These are phyloP conservation scores for Primulina huaijiensis DNA, from an alignment of 257 asterid genomes.

Conservation along the genomic window DNA sequence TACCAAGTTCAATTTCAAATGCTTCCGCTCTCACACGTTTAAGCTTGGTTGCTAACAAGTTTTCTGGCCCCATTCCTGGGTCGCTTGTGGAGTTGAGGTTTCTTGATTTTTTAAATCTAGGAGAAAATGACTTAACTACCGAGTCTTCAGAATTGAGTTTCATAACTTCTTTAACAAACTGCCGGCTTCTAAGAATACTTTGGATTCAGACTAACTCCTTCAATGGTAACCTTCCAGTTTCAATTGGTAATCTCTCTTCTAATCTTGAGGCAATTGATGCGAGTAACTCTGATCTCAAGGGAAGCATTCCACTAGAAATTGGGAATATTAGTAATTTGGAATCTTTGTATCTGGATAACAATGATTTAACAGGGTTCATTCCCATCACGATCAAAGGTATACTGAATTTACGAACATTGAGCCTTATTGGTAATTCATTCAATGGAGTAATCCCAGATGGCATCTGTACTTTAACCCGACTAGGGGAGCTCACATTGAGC, in stretches of 20 bases:
- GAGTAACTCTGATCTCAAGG: constrained; percentile 12
- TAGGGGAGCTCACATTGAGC: constrained; percentile 20
- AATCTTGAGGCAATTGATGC: constrained; percentile 5
- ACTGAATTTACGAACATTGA: constrained; percentile 23
- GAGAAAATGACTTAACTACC: constrained; percentile 29
- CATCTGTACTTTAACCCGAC: constrained; percentile 18
- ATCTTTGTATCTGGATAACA: constrained; percentile 15
- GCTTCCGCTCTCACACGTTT: constrained; percentile 21
- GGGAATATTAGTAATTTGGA: constrained; percentile 34
- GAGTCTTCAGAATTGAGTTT: constrained; percentile 28
- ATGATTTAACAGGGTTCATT: constrained; percentile 26
- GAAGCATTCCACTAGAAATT: constrained; percentile 27
- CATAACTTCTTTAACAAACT: constrained; percentile 32
- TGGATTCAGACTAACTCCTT: constrained; percentile 18
- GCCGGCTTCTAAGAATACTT: constrained; percentile 23
- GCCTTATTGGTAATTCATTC: constrained; percentile 19
- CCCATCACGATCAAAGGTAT: constrained; percentile 20
- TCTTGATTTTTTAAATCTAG: constrained; percentile 30
- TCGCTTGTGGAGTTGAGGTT: constrained; percentile 34
- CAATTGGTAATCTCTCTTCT: constrained; percentile 32
- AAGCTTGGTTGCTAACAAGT: constrained; percentile 15
- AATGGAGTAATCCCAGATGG: constrained; percentile 25
- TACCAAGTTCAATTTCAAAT: constrained; percentile 33
- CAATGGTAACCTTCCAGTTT: constrained; percentile 23
- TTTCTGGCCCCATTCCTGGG: constrained; percentile 35